Percentiles rank a stretch among this genome's conserved stretches.
phyloP scores from a whole-genome alignment of 306 rosid genomes.

The Lathyrus sativus region DNA sequence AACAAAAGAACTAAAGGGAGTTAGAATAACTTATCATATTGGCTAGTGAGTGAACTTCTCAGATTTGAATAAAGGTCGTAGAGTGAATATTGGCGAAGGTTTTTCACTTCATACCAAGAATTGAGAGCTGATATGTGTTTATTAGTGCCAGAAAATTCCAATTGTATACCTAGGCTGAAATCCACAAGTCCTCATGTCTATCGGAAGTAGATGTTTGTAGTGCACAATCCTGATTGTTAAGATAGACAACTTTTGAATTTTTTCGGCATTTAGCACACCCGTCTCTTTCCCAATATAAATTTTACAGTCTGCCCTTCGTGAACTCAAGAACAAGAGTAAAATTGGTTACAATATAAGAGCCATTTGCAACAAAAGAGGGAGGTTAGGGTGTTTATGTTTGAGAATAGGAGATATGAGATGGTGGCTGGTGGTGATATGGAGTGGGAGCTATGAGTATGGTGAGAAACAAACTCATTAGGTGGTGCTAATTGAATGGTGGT shows the following conservation, averaged over 20 bases:
- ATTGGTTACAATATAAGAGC: conserved; percentile 72
- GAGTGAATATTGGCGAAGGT: conserved; percentile 89
- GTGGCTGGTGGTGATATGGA: too few species aligned
- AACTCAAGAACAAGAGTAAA: conserved; percentile 93
- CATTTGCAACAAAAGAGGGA: conserved; percentile 68
- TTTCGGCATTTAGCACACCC: conserved; percentile 74
- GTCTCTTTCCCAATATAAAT: conserved; percentile 81
- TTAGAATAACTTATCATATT: conserved; percentile 68
- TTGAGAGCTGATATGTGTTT: conserved; percentile 79
- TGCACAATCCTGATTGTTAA: conserved; percentile 82
- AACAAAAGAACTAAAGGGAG: conserved; percentile 33
- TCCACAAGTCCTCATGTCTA: conserved; percentile 67
- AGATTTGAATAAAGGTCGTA: conserved; percentile 75
- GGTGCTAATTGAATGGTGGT: too few species aligned
- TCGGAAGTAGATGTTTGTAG: conserved; percentile 66
- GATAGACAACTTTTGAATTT: conserved; percentile 65
- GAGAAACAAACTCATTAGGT: too few species aligned
- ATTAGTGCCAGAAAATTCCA: conserved; percentile 94
- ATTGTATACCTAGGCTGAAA: conserved; percentile 83
- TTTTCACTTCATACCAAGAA: conserved; percentile 94
- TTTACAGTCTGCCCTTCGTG: conserved; percentile 82
- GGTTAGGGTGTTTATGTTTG: too few species aligned
- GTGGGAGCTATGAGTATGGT: too few species aligned
- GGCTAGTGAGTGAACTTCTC: conserved; percentile 78
- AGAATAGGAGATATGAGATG: too few species aligned